Evolutionary conservation across 345 rosid species (phyloP), one percentile per base, ranked within the genome.

Genomic region (Geranium brycei): DNA sequence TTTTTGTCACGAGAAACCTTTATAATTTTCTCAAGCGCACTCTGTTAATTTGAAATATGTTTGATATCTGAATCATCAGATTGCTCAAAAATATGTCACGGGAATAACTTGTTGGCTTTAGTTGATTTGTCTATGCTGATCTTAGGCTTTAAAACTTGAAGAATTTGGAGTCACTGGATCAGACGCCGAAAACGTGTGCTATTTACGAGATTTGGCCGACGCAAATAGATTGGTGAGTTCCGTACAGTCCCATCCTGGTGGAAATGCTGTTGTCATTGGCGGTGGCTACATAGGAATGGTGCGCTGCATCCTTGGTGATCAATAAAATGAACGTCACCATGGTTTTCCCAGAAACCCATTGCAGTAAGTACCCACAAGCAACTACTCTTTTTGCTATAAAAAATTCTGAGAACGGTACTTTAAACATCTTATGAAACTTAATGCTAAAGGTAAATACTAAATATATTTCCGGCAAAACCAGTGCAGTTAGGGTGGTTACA

Each of bases 221-320:
- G 97, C 99, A 69, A 82, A 88, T 75, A 84, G 91, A 78, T 80
- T 93, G 62, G 91, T 83, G 19, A 78, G 78, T 58, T 85, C 76
- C 62, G 83, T 85, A 71, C 73, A 79, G 68, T 81, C 95, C 64
- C 82, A 80, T 71, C 14, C 78, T 53, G 82, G 82, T 58, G 91
- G 93, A 64, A 83, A 88, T 75, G 96, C 97, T 61, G 87, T 93
- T 67, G 91, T 93, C 64, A 93, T 93, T 1, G 99, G 97, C 12
- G 99, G 97, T 73, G 99, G 99, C 72, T 93, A 93, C 70, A 85
- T 93, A 57, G 96, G 97, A 77, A 93, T 93, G 99, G 76, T 88
- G 97, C 68, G 91, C 99, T 64, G 96, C 97, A 68, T 93, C 99
- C 63, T 77, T 90, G 78, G 97, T 82, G 72, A 90, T 84, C 79